A percentile compares a stretch with the other conserved stretches of the same genome.
Conservation (phyloP, 208 protist species). For the Wallacemonas rigidus region DNA sequence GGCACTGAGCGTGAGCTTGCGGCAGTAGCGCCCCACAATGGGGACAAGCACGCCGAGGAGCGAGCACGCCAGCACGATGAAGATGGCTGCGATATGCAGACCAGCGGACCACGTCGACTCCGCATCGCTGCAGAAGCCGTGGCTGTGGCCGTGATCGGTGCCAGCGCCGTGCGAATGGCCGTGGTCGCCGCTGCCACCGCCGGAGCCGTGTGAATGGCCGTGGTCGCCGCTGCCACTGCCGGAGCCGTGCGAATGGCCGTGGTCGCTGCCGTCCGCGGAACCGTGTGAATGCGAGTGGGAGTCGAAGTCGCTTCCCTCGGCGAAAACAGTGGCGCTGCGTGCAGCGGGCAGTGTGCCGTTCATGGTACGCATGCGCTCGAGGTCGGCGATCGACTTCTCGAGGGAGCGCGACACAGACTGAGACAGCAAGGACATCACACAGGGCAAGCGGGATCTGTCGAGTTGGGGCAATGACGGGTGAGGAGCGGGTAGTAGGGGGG, state of each 20-base stretch:
- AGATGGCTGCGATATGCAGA: constrained; percentile 64
- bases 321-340: not conserved
- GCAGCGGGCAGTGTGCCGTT: not conserved
- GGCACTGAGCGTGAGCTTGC: constrained; percentile 26
- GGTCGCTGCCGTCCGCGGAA: not conserved
- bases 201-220: not conserved
- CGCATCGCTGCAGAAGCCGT: constrained; percentile 3
- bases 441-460: not conserved
- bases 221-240: not conserved
- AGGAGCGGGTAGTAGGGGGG: not conserved
- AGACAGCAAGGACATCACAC: not conserved
- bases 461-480: not conserved
- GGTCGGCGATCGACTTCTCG: constrained; percentile 2
- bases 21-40: constrained; percentile 49
- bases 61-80: constrained; percentile 64
- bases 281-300: not conserved
- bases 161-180: not conserved
- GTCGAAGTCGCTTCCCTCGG: not conserved
- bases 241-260: not conserved
- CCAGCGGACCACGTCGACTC: constrained; percentile 35
- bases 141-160: constrained; percentile 2
- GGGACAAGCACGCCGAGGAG: constrained; percentile 53
- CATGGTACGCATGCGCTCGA: not conserved
- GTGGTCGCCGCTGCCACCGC: not conserved
- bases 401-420: constrained; percentile 9